phyloP scores from a whole-genome alignment of 805 yeast genomes.

The Groenewaldozyma salmanticensis region DNA sequence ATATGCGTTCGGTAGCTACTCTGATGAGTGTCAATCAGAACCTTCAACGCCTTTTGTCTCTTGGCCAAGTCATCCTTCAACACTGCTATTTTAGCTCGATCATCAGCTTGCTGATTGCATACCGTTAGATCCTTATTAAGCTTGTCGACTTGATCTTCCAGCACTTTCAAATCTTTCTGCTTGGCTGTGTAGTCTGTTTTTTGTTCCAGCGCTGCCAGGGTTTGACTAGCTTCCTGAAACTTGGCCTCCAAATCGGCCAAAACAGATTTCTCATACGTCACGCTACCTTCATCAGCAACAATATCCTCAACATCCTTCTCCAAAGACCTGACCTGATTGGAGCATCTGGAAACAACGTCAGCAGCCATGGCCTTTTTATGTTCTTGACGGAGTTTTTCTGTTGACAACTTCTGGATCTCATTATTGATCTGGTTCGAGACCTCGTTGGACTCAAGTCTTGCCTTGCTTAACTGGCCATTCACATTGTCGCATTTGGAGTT shows the following conservation, averaged over 20 bases:
- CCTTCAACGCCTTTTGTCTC: constrained; percentile 25
- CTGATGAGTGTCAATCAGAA: constrained; percentile 23
- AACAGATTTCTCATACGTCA: constrained; percentile 37
- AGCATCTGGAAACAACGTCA: constrained; percentile 8
- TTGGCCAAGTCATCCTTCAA: constrained; percentile 32
- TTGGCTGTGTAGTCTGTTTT: constrained; percentile 5
- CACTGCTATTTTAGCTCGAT: constrained; percentile 43
- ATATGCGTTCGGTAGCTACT: constrained; percentile 17
- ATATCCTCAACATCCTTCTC: constrained; percentile 32
- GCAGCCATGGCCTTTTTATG: constrained; percentile 14
- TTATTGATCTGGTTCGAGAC: constrained; percentile 24
- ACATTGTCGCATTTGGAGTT: background rate
- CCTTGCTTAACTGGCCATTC: constrained; percentile 8
- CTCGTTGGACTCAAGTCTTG: constrained; percentile 17
- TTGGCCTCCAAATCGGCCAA: constrained; percentile 33
- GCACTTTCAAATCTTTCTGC: constrained; percentile 4
- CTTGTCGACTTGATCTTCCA: constrained; percentile 36
- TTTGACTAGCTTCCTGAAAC: constrained; percentile 17
- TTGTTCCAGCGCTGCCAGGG: constrained; percentile 9
- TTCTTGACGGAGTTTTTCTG: constrained; percentile 17
- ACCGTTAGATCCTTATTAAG: constrained; percentile 40
- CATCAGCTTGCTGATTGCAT: constrained; percentile 49
- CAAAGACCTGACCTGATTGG: constrained; percentile 30
- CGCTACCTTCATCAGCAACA: constrained; percentile 35
- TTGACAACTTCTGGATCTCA: constrained; percentile 19